Conservation (phyloP, 2,329 filamentous ascomycete species). For the Leptographium lundbergii region DNA sequence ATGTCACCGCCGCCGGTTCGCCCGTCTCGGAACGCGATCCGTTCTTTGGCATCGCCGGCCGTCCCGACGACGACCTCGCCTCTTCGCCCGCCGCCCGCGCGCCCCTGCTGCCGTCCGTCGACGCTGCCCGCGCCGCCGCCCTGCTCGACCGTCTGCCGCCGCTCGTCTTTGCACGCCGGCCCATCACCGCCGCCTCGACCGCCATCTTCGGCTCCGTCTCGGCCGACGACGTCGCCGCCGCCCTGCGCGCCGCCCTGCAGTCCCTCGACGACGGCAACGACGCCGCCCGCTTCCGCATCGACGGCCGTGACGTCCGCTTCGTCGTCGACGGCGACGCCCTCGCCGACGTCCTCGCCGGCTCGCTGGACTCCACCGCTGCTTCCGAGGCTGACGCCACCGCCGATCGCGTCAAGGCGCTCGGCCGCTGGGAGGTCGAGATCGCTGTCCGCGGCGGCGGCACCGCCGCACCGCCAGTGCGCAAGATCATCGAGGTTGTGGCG, state of each 20-base stretch:
- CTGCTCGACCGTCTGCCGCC: constrained; percentile 23
- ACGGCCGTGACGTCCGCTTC: constrained; percentile 22
- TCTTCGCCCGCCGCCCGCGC: not conserved
- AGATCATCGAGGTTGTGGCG: constrained; percentile 21
- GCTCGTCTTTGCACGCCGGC: constrained; percentile 26
- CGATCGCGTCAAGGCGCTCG: constrained; percentile 28
- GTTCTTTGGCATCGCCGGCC: constrained; percentile 10
- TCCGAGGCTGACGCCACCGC: constrained; percentile 14
- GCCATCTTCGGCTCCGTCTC: constrained; percentile 32
- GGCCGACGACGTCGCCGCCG: constrained; percentile 21
- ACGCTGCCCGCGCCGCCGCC: constrained; percentile 23
- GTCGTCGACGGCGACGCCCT: not conserved
- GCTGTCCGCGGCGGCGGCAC: constrained; percentile 14
- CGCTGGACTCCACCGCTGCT: too few species aligned
- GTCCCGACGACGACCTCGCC: too few species aligned
- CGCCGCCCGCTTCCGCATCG: constrained; percentile 22
- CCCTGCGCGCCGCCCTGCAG: constrained; percentile 22
- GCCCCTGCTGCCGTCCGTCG: not conserved
- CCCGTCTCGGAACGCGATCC: constrained; percentile 20
- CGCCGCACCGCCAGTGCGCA: constrained; percentile 17
- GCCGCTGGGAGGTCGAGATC: constrained; percentile 26
- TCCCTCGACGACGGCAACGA: constrained; percentile 12
- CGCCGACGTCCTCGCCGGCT: constrained; percentile 1
- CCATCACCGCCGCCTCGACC: constrained; percentile 15
- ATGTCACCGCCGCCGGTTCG: constrained; percentile 21